phyloP scores from a whole-genome alignment of 805 yeast species.

The Starmera pachycereana region DNA sequence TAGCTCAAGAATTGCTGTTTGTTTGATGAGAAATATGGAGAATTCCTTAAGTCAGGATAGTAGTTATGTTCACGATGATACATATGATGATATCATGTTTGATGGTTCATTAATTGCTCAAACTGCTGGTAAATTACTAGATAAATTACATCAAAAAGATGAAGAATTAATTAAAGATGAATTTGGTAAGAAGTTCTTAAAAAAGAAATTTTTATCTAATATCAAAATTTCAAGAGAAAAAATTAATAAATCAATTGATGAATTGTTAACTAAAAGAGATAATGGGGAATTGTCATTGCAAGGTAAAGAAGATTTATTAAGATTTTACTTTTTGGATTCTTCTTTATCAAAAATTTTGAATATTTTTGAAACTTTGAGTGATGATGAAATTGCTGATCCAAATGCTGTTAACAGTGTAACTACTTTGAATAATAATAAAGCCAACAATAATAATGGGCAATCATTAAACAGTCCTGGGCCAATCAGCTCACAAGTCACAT shows the following conservation, averaged over 20 bases:
- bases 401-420: conserved; percentile 3
- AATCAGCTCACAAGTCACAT: conserved; percentile 1
- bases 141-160: conserved; percentile 21
- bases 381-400: conserved; percentile 6
- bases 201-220: conserved; percentile 31
- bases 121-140: conserved; percentile 58
- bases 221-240: conserved; percentile 27
- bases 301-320: conserved; percentile 66
- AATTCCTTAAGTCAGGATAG: conserved; percentile 30
- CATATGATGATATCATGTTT: conserved; percentile 53
- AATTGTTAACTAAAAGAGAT: conserved; percentile 47
- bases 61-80: conserved; percentile 18
- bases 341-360: conserved; percentile 48
- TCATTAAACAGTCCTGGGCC: conserved; percentile 5
- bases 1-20: conserved; percentile 64
- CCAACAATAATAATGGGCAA: conserved; percentile 14
- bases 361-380: conserved; percentile 19
- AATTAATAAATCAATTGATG: conserved; percentile 41
- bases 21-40: conserved; percentile 79
- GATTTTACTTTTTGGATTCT: conserved; percentile 60
- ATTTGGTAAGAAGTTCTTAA: conserved; percentile 25
- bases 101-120: conserved; percentile 70
- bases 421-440: conserved; percentile 2
- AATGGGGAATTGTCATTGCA: conserved; percentile 44
- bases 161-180: conserved; percentile 25